Percentiles rank a stretch among this genome's conserved stretches.
phyloP scores from a whole-genome alignment of 169 alveolate species.

The Cyclospora cayetanensis region DNA sequence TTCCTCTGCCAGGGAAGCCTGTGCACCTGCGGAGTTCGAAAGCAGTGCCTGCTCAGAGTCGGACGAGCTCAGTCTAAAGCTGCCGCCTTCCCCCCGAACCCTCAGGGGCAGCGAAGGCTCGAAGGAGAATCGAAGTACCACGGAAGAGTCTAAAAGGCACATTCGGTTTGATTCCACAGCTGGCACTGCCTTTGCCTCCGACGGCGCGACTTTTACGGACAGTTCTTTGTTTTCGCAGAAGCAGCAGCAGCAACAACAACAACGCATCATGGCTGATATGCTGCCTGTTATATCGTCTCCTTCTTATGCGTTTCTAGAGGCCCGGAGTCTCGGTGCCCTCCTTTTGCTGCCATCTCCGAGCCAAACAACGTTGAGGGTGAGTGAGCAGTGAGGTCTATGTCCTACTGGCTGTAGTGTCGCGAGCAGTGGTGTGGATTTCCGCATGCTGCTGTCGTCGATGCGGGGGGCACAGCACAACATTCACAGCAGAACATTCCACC shows the following conservation, averaged over 20 bases:
- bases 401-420: too few relatives aligned
- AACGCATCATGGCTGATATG: background rate
- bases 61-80: slow-evolving; percentile 3
- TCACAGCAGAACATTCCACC: too few relatives aligned
- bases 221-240: background rate
- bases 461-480: too few relatives aligned
- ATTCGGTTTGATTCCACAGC: background rate
- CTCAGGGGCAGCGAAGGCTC: background rate
- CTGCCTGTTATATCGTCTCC: slow-evolving; percentile 31
- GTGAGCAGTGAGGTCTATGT: too few relatives aligned
- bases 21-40: background rate
- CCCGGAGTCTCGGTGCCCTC: slow-evolving; percentile 15
- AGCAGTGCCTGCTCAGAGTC: background rate
- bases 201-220: background rate
- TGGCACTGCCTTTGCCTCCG: background rate
- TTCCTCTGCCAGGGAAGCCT: background rate
- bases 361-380: background rate
- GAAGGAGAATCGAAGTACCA: background rate
- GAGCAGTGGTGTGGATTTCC: too few relatives aligned
- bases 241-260: background rate
- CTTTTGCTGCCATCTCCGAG: slow-evolving; percentile 17
- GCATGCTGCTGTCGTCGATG: too few relatives aligned
- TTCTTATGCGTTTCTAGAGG: slow-evolving; percentile 22
- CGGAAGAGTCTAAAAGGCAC: background rate
- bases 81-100: slow-evolving; percentile 26